A percentile compares a stretch with the other conserved stretches of the same genome.
These are phyloP conservation scores for Candida multigemmis DNA, from an alignment of 805 yeast species.

Conservation along the genomic window DNA sequence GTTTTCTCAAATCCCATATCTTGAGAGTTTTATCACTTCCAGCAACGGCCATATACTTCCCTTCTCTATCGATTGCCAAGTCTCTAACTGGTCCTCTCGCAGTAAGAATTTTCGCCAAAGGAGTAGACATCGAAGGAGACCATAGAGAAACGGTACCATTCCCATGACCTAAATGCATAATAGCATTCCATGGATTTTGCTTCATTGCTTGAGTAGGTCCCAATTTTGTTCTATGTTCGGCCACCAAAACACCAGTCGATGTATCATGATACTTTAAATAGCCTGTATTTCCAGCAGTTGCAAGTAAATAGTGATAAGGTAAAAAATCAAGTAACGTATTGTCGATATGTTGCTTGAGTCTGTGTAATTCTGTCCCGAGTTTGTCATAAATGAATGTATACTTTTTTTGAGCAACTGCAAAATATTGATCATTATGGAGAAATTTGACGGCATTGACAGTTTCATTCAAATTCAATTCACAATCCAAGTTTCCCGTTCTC, in stretches of 20 bases:
- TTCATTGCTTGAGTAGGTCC: slow-evolving; percentile 88
- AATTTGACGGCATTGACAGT: slow-evolving; percentile 86
- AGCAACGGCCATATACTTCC: slow-evolving; percentile 87
- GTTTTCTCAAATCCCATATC: slow-evolving; percentile 89
- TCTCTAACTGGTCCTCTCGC: slow-evolving; percentile 84
- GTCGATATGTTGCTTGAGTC: slow-evolving; percentile 84
- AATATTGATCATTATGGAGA: slow-evolving; percentile 84
- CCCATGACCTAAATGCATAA: slow-evolving; percentile 85
- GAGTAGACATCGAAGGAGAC: slow-evolving; percentile 84
- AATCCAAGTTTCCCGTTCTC: slow-evolving; percentile 74
- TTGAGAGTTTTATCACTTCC: slow-evolving; percentile 81
- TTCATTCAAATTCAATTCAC: slow-evolving; percentile 81
- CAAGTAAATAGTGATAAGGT: slow-evolving; percentile 86
- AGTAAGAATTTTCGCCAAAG: slow-evolving; percentile 73
- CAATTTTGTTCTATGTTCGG: slow-evolving; percentile 76
- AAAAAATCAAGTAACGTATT: slow-evolving; percentile 75
- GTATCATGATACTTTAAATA: slow-evolving; percentile 89
- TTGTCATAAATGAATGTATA: slow-evolving; percentile 88
- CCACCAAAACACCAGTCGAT: slow-evolving; percentile 79
- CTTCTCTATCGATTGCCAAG: slow-evolving; percentile 82
- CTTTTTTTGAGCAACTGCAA: slow-evolving; percentile 95
- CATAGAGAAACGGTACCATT: slow-evolving; percentile 90
- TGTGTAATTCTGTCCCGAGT: slow-evolving; percentile 85
- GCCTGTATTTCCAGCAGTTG: slow-evolving; percentile 85
- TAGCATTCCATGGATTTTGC: slow-evolving; percentile 94